phyloP scores from a whole-genome alignment of 768 basidiomycete genomes.

The Pleurotus salmoneostramineus region DNA sequence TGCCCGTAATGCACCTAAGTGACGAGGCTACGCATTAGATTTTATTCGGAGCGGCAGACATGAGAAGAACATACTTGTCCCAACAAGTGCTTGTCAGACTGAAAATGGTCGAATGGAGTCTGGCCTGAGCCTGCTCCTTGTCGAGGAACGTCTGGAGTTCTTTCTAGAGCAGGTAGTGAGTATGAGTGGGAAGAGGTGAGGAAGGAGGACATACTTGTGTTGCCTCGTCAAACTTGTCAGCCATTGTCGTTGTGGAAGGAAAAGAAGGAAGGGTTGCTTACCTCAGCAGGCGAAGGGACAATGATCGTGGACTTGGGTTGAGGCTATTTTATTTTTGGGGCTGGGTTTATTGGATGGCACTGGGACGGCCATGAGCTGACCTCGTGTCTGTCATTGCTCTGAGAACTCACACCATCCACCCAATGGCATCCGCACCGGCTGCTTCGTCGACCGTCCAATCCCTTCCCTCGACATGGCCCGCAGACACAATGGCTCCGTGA shows the following conservation, averaged over 20 bases:
- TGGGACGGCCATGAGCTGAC: constrained; percentile 8
- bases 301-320: background rate
- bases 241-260: constrained; percentile 28
- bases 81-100: constrained; percentile 82
- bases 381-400: constrained; percentile 28
- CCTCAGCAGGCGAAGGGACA: constrained; percentile 5
- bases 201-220: constrained; percentile 49
- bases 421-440: constrained; percentile 45
- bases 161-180: constrained; percentile 44
- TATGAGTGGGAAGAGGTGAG: background rate
- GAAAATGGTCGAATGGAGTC: constrained; percentile 66
- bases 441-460: constrained; percentile 20
- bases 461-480: constrained; percentile 34
- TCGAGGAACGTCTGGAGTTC: constrained; percentile 80
- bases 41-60: background rate
- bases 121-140: constrained; percentile 70
- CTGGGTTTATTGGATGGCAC: no score
- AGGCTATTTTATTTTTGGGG: no score
- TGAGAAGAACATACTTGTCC: constrained; percentile 64
- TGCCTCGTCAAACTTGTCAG: constrained; percentile 71
- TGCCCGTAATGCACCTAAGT: constrained; percentile 74
- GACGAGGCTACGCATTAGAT: constrained; percentile 6
- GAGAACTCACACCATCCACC: constrained; percentile 17
- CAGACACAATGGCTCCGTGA: constrained; percentile 52
- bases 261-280: constrained; percentile 7